Base-by-base conservation (phyloP, 2,329 filamentous ascomycete species). In the Sarocladium kiliense region DNA sequence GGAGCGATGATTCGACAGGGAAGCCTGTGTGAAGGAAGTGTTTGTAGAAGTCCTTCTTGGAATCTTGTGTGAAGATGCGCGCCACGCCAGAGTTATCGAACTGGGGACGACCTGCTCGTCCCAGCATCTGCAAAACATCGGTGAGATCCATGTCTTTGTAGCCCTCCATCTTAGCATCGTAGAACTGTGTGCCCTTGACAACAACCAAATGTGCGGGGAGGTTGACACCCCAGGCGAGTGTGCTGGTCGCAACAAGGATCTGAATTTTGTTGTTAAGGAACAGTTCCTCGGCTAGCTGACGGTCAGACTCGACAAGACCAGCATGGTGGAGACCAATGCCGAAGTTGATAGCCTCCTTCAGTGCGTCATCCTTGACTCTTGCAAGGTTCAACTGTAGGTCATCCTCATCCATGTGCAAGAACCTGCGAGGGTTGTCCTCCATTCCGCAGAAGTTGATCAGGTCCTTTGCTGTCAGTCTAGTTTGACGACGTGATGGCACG, bases 91-190 rank as follows among this genome's bases (percentile, higher is more conserved):
- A 96, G 54, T 87, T 89, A 70, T 99, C 94, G 68, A 99, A 99
- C 67, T 99, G 94, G 3, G 94, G 94, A 59, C 94, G 88, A 16
- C 94, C 94, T 12, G 94, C 94, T 72, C 94, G 87, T 62, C 94
- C 94, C 26, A 99, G 78, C 94, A 99, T 99, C 72, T 99, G 94
- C 58, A 99, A 76, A 30, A 99, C 94, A 71, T 99, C 94, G 0
- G 94, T 99, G 57, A 99, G 75, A 68, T 99, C 94, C 95, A 99
- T 99, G 70, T 99, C 95, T 67, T 90, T 94, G 74, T 99, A 99
- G 0, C 88, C 93, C 74, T 97, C 94, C 3, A 90, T 94, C 72
- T 99, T 99, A 37, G 94, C 94, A 64, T 99, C 94, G 67, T 95
- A 99, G 74, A 89, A 99, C 65, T 99, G 95, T 1, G 94, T 99